Conservation (phyloP, 202 grass and related monocot species). For the Miscanthus sacchariflorus region DNA sequence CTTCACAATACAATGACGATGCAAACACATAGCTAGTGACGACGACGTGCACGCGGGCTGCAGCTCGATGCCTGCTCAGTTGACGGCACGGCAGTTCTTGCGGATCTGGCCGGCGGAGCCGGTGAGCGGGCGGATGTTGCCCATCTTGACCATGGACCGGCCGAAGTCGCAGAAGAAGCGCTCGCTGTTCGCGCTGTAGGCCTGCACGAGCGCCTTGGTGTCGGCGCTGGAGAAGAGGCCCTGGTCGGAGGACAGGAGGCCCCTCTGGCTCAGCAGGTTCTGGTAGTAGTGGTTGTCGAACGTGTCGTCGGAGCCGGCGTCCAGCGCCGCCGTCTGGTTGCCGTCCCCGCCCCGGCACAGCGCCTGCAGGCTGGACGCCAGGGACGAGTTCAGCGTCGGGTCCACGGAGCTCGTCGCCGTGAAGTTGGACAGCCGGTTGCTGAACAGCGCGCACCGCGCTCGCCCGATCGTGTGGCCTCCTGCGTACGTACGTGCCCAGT, state of each 20-base stretch:
- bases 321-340: constrained; percentile 68
- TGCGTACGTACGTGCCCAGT: not conserved
- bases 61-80: constrained; percentile 28
- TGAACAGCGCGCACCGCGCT: constrained; percentile 71
- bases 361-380: constrained; percentile 73
- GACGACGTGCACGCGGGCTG: not conserved
- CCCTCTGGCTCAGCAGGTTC: constrained; percentile 66
- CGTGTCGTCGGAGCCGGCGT: constrained; percentile 58
- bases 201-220: constrained; percentile 64
- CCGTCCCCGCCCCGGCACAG: constrained; percentile 68
- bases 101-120: constrained; percentile 74
- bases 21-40: not conserved
- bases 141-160: constrained; percentile 83
- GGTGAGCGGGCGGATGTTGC: constrained; percentile 68
- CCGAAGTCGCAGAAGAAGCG: constrained; percentile 74
- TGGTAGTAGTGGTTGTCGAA: constrained; percentile 95
- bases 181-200: constrained; percentile 49
- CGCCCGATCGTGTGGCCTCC: constrained; percentile 82
- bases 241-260: constrained; percentile 87
- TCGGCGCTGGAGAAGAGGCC: constrained; percentile 71
- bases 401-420: constrained; percentile 53
- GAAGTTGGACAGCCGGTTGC: constrained; percentile 65
- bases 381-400: constrained; percentile 64
- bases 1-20: not conserved
- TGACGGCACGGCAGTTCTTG: constrained; percentile 71